Evolutionary conservation across 148 eudicot genomes (phyloP).

Genomic region (Camellia lanceoleosa): DNA sequence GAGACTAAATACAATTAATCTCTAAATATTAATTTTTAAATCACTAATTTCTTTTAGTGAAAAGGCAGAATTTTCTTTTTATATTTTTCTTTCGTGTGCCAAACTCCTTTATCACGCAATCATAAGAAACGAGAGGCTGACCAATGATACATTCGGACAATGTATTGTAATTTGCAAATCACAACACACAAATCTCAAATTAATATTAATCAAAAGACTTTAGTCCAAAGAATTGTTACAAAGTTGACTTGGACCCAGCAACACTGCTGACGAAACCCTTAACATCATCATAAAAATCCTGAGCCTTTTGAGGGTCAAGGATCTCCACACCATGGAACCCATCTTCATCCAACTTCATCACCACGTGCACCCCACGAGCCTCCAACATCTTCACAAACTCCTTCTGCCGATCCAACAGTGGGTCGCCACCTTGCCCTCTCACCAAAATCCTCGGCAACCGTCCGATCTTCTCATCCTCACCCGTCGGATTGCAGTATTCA

Average conservation of each 20-base stretch:
- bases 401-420: constrained; percentile 67
- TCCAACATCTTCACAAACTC: constrained; percentile 58
- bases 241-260: background rate
- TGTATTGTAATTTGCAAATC: no score
- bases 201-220: no score
- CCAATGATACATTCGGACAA: no score
- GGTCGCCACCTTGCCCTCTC: constrained; percentile 65
- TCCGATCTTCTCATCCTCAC: constrained; percentile 42
- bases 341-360: constrained; percentile 38
- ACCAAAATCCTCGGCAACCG: constrained; percentile 62
- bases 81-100: no score
- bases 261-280: constrained; percentile 28
- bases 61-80: no score
- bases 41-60: no score
- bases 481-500: constrained; percentile 53
- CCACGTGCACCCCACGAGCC: constrained; percentile 63
- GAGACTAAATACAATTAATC: no score
- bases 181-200: no score
- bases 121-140: no score
- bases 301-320: constrained; percentile 46
- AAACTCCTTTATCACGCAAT: no score
- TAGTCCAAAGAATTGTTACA: background rate
- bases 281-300: constrained; percentile 41
- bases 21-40: no score
- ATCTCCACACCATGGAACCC: constrained; percentile 74